Base-by-base conservation (phyloP, 768 basidiomycete species). In the Calocybe indica region DNA sequence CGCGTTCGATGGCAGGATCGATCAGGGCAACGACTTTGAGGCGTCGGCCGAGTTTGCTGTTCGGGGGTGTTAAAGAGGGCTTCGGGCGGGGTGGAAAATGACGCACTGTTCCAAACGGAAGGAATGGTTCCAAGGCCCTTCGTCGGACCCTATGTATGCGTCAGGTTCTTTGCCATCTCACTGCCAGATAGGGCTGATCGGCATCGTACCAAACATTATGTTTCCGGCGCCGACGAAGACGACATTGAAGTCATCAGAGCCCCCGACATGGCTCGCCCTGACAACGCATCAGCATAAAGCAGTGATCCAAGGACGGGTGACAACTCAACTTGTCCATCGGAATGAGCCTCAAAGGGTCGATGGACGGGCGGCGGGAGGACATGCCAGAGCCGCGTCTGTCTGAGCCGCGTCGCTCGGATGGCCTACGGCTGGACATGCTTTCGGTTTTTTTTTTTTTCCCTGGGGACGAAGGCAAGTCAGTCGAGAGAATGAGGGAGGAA, bases 161-260 rank as follows among this genome's bases (percentile, higher is more conserved):
- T 39, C 8, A 34, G 30, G 37, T 47, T 36, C 30, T 39, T 15
- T 52, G 36, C 34, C 39, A 32, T 15, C 40, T 31, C 7, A 38
- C 29, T 9, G 22, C 12, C 35, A 43, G 22, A 30, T 9, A 12
- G 8, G n/a, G 11, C 33, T 28, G 34, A 40, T 14, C 46, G 61
- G 37, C 51, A 51, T 14, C 69, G 47, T 45, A 82, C 93, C 94
- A 62, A 98, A 98, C 92, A 96, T 96, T 71, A 97, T 94, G 70
- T 96, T 95, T 11, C 93, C 94, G 28, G 94, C 94, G 43, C 94
- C 94, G 56, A 98, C 74, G 67, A 95, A 93, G 63, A 95, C 82
- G 46, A 98, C 84, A 64, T 96, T 95, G 76, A 96, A 96, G 59
- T 85, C 75, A 55, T 86, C 80, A 41, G 79, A 67, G 11, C 82